Conservation (phyloP, 306 rosid species). For the Citrullus amarus region DNA sequence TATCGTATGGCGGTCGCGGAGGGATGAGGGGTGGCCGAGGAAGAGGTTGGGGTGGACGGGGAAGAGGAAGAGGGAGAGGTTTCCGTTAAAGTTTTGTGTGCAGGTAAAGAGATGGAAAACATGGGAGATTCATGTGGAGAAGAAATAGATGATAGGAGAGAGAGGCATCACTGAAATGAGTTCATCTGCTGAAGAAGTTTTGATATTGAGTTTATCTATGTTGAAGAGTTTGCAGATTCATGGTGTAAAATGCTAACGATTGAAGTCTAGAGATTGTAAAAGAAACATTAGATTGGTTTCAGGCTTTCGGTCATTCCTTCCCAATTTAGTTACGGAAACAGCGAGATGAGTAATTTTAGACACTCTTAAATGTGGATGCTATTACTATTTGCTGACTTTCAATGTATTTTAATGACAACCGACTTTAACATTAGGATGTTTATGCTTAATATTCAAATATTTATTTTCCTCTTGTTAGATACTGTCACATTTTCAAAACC, state of each 20-base stretch:
- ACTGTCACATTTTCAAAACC: background rate
- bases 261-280: background rate
- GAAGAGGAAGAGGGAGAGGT: conserved; percentile 71
- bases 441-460: conserved; percentile 1
- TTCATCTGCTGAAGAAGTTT: conserved; percentile 6
- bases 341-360: background rate
- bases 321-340: background rate
- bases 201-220: background rate
- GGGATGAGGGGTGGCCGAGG: conserved; percentile 61
- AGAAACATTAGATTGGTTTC: conserved; percentile 4
- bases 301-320: conserved; percentile 1
- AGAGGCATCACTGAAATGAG: background rate
- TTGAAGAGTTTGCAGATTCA: background rate
- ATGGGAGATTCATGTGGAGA: background rate
- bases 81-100: conserved; percentile 20
- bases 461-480: background rate
- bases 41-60: conserved; percentile 63
- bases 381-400: background rate
- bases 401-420: background rate
- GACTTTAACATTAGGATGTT: background rate
- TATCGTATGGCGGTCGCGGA: conserved; percentile 60
- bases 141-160: background rate
- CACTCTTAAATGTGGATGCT: background rate
- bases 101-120: background rate
- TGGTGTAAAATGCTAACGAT: conserved; percentile 5